Evolutionary conservation across 441 rosid genomes (phyloP).

Genomic region (Codiaeum variegatum): DNA sequence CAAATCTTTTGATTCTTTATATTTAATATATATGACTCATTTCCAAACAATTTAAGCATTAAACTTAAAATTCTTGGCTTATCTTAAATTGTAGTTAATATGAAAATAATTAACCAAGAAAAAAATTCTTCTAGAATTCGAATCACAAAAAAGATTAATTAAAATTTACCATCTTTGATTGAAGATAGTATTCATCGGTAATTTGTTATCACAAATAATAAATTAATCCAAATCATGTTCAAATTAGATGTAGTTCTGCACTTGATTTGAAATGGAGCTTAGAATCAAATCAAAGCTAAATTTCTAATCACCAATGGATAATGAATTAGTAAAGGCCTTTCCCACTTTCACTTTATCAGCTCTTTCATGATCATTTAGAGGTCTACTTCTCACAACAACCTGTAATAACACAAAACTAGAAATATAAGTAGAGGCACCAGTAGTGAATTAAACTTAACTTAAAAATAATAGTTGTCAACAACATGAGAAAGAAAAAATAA

Average conservation of each 20-base stretch:
- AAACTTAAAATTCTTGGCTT: too few relatives aligned
- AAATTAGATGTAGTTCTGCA: slow-evolving; percentile 20
- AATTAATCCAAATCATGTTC: neutral
- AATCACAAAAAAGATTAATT: neutral
- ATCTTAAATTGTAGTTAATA: too few relatives aligned
- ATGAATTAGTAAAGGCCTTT: slow-evolving; percentile 56
- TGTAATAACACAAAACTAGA: slow-evolving; percentile 17
- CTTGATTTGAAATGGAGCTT: slow-evolving; percentile 78
- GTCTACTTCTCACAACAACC: slow-evolving; percentile 87
- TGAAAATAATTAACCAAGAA: too few relatives aligned
- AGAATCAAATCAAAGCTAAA: slow-evolving; percentile 78
- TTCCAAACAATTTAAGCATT: too few relatives aligned
- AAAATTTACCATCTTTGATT: neutral
- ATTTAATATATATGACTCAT: too few relatives aligned
- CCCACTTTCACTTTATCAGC: slow-evolving; percentile 41
- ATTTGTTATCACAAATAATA: neutral
- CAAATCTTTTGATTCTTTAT: neutral
- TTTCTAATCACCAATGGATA: slow-evolving; percentile 54
- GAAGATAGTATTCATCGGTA: too few relatives aligned
- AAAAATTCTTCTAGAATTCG: neutral
- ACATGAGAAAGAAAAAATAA: too few relatives aligned
- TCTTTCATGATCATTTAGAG: slow-evolving; percentile 37
- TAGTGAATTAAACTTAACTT: neutral
- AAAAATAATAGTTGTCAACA: too few relatives aligned
- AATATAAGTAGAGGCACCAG: slow-evolving; percentile 8